Evolutionary conservation across 2,329 filamentous ascomycete genomes (phyloP), one percentile per base, ranked within the genome.

Genomic region (Stagonosporopsis cucurbitacearum): DNA sequence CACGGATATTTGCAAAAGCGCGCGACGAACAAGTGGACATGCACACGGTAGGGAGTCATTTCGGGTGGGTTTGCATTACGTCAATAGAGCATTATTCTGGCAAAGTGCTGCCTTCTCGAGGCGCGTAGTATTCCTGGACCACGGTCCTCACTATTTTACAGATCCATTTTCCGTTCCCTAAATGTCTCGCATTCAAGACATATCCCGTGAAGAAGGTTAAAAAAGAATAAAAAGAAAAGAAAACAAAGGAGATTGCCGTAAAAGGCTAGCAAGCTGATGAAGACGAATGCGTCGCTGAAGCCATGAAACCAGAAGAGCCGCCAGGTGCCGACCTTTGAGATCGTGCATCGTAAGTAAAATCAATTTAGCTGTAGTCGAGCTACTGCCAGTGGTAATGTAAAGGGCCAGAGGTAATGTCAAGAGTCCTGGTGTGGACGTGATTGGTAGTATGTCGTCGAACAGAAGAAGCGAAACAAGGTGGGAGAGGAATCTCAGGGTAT

Each of bases 401-500:
- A 50, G 17, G 54, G 55, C 45, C 50, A 56, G 22, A 22, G 44
- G 42, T 39, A 46, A 30, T 42, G 22, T 56, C 44, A 39, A 50
- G 17, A 52, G 54, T 50, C 57, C 40, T 45, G 46, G 58, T 59
- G 48, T 53, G 20, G 56, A 49, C 57, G 57, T 62, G 60, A 54
- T 58, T 55, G 56, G 56, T 55, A 50, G 54, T 57, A 58, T 55
- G 40, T 37, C 50, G 41, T 50, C 40, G 36, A 23, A 47, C 45
- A 54, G 35, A 62, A 57, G 58, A 67, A 70, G 61, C 57, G 62
- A 67, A 67, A 60, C 36, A 50, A 57, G 65, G 60, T 28, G 50
- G 65, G 61, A 68, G 62, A 64, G 43, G 60, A 70, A 67, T 61
- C 52, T 63, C 62, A 59, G 76, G 75, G 75, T 77, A 78, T 77